phyloP scores from a whole-genome alignment of 2,329 filamentous ascomycete genomes.

The Fusarium phyllophilum region DNA sequence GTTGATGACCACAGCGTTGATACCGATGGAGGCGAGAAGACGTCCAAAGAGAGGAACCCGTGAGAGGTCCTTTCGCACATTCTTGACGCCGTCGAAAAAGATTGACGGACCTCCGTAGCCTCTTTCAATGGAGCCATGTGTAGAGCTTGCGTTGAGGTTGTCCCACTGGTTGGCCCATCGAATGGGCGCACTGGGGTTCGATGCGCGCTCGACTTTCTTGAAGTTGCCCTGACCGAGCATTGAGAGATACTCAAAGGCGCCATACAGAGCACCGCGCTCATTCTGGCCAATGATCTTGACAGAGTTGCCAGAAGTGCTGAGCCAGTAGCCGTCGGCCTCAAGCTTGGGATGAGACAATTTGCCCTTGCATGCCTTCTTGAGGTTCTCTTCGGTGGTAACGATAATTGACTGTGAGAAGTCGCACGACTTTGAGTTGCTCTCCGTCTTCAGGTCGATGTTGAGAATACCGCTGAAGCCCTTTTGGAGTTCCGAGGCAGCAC shows the following conservation, averaged over 20 bases:
- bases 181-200: slow-evolving; percentile 69
- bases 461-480: slow-evolving; percentile 68
- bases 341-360: slow-evolving; percentile 47
- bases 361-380: slow-evolving; percentile 17
- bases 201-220: slow-evolving; percentile 56
- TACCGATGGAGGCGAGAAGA: slow-evolving; percentile 70
- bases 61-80: slow-evolving; percentile 66
- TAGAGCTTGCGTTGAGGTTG: slow-evolving; percentile 64
- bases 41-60: slow-evolving; percentile 72
- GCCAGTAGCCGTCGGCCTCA: slow-evolving; percentile 69
- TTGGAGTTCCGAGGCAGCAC: slow-evolving; percentile 68
- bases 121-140: slow-evolving; percentile 68
- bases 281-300: slow-evolving; percentile 72
- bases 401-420: slow-evolving; percentile 21
- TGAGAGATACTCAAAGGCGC: slow-evolving; percentile 74
- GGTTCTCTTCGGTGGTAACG: slow-evolving; percentile 13
- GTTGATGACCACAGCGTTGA: slow-evolving; percentile 75
- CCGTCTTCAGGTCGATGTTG: slow-evolving; percentile 55
- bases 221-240: slow-evolving; percentile 68
- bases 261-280: slow-evolving; percentile 74
- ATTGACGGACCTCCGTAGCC: slow-evolving; percentile 76
- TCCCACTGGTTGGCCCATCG: slow-evolving; percentile 81
- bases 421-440: slow-evolving; percentile 22
- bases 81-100: slow-evolving; percentile 67
- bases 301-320: slow-evolving; percentile 57